phyloP scores from a whole-genome alignment of 2,329 filamentous ascomycete species.

The Plectosphaerella sp. region DNA sequence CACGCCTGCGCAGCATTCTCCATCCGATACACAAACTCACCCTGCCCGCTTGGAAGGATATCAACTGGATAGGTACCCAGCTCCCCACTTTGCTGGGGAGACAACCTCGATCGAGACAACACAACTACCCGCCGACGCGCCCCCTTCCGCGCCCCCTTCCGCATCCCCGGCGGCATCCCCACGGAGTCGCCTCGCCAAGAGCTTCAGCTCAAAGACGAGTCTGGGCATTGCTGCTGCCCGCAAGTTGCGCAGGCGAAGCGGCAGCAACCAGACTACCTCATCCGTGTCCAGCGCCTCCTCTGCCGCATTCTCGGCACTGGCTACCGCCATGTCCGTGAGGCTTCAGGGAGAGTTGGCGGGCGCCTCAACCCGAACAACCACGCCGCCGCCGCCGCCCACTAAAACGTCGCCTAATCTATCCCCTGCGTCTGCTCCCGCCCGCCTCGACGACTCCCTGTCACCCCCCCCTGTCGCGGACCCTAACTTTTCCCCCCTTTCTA shows the following conservation, averaged over 20 bases:
- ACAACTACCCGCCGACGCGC: background rate
- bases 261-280: conserved; percentile 15
- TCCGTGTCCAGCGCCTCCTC: background rate
- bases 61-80: too few species aligned
- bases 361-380: background rate
- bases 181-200: conserved; percentile 17
- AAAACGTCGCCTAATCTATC: conserved; percentile 10
- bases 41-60: too few species aligned
- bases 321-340: background rate
- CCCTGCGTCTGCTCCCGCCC: conserved; percentile 11
- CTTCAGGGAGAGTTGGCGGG: too few species aligned
- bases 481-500: conserved; percentile 47
- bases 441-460: conserved; percentile 13
- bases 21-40: background rate
- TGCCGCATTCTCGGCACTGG: background rate
- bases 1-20: background rate
- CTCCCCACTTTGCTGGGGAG: background rate
- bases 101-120: background rate
- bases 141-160: background rate
- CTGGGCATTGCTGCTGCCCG: conserved; percentile 7
- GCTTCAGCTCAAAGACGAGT: conserved; percentile 19
- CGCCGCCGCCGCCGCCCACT: background rate
- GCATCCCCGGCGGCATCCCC: background rate
- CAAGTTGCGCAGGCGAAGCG: conserved; percentile 13
- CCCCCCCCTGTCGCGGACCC: conserved; percentile 21